Percentiles rank a stretch among this genome's conserved stretches.
Evolutionary conservation across 495 filamentous ascomycete genomes (phyloP).

Genomic region (Articulospora tetracladia): DNA sequence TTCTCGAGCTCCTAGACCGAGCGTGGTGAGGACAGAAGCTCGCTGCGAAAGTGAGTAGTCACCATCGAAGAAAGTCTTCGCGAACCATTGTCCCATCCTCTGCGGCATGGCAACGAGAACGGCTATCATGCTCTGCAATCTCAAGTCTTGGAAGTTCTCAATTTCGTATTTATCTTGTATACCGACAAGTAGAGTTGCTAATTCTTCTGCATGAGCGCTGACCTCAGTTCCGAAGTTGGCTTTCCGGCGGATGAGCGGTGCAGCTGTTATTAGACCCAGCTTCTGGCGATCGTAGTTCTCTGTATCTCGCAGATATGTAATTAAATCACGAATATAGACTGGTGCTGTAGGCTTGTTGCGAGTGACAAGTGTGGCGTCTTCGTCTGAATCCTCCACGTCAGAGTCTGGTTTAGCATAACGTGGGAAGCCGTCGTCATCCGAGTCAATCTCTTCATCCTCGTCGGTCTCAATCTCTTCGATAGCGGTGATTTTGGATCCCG

Average conservation of each 20-base stretch:
- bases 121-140: constrained; percentile 81
- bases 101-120: constrained; percentile 71
- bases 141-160: constrained; percentile 69
- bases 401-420: constrained; percentile 90
- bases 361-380: constrained; percentile 82
- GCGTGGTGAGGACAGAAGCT: constrained; percentile 70
- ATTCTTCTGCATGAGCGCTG: constrained; percentile 74
- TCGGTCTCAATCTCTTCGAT: constrained; percentile 59
- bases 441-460: constrained; percentile 23
- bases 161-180: constrained; percentile 78
- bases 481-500: constrained; percentile 48
- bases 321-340: constrained; percentile 88
- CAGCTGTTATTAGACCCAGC: constrained; percentile 71
- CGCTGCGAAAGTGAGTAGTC: constrained; percentile 86
- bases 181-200: constrained; percentile 71
- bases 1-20: constrained; percentile 85
- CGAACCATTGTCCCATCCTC: constrained; percentile 78
- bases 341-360: constrained; percentile 80
- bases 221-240: constrained; percentile 84
- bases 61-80: constrained; percentile 81
- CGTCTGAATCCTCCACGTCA: constrained; percentile 87
- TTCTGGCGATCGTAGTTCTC: constrained; percentile 83
- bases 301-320: constrained; percentile 70
- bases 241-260: constrained; percentile 82
- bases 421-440: constrained; percentile 63